These are phyloP conservation scores for Mycosphaerella sp. DNA, from an alignment of 2,329 filamentous ascomycete genomes.

Conservation along the genomic window DNA sequence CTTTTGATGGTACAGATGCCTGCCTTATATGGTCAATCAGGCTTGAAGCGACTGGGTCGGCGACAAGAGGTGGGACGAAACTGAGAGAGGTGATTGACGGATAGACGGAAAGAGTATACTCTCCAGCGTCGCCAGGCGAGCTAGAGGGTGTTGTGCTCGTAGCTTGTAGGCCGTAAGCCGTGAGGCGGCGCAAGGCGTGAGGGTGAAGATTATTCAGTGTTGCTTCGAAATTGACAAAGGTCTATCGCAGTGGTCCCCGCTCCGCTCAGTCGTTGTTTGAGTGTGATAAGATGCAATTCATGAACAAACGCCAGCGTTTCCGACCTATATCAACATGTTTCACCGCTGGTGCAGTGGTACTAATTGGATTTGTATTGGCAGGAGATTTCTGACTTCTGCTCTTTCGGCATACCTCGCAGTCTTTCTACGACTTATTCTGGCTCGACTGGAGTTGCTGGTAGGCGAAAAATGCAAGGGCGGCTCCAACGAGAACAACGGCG, in stretches of 20 bases:
- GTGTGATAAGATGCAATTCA: background rate
- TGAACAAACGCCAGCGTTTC: background rate
- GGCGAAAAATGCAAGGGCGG: conserved; percentile 66
- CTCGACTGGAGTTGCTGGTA: conserved; percentile 77
- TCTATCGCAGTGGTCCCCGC: background rate
- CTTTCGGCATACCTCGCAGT: background rate
- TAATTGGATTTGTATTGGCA: background rate
- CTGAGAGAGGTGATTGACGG: conserved; percentile 16
- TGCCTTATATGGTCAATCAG: no score
- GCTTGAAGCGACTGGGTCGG: conserved; percentile 8
- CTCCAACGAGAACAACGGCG: conserved; percentile 71
- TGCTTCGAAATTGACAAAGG: background rate
- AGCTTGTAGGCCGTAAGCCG: conserved; percentile 24
- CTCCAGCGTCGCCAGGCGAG: conserved; percentile 23
- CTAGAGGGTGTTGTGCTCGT: conserved; percentile 26
- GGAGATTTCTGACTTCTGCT: background rate
- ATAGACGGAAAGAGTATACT: conserved; percentile 19
- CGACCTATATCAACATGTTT: background rate
- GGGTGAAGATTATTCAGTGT: background rate
- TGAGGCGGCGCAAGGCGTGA: background rate
- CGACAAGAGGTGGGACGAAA: conserved; percentile 20
- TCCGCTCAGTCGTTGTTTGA: background rate
- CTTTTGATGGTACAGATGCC: no score
- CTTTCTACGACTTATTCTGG: conserved; percentile 27
- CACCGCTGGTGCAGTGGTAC: background rate